Evolutionary conservation across 202 grass and related monocot species (phyloP).

Genomic region (Dendrocalamus latiflorus): DNA sequence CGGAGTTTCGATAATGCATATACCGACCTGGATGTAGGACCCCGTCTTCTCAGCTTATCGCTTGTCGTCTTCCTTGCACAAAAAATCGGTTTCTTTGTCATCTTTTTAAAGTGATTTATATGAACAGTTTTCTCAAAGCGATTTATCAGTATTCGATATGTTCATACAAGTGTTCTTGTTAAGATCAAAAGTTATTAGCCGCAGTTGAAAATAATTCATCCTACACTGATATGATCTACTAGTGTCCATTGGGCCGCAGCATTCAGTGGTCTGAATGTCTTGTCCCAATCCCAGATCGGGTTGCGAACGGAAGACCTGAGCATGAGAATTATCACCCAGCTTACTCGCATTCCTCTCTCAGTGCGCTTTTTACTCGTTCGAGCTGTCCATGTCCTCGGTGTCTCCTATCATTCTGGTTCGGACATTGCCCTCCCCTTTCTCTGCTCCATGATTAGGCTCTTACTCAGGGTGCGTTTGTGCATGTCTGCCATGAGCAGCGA

Average conservation of each 20-base stretch:
- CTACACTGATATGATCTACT: background rate
- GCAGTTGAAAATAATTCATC: too few relatives aligned
- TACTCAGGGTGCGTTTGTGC: background rate
- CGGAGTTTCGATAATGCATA: background rate
- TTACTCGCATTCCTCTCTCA: background rate
- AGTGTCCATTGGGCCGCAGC: background rate
- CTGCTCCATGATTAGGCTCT: constrained; percentile 21
- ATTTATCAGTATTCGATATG: too few relatives aligned
- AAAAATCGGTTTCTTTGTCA: too few relatives aligned
- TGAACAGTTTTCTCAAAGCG: too few relatives aligned
- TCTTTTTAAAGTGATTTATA: too few relatives aligned
- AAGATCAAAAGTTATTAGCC: too few relatives aligned
- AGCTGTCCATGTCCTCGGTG: background rate
- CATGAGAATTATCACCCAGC: background rate
- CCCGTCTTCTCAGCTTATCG: too few relatives aligned
- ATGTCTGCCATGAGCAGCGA: constrained; percentile 3
- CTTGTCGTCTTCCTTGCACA: too few relatives aligned
- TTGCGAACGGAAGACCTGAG: background rate
- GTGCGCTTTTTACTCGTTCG: background rate
- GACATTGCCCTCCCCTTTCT: background rate
- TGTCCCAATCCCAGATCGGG: background rate
- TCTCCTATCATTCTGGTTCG: background rate
- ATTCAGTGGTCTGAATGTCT: background rate
- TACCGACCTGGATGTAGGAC: background rate
- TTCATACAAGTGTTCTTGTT: accelerated